phyloP scores from a whole-genome alignment of 352 stramenopile genomes.

The Phytopythium boreale region DNA sequence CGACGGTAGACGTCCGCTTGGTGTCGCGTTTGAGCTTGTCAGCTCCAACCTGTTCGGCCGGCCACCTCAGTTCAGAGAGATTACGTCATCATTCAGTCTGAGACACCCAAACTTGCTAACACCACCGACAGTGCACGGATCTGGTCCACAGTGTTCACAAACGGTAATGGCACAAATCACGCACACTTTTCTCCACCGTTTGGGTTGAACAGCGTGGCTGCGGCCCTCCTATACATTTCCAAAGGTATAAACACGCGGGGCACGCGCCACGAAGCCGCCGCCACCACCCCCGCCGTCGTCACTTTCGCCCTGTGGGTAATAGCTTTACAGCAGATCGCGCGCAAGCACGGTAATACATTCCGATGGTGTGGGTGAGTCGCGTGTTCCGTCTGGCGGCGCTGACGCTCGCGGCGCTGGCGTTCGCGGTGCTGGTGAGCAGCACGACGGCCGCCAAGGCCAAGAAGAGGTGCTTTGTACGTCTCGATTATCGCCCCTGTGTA shows the following conservation, averaged over 20 bases:
- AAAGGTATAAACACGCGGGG: neutral
- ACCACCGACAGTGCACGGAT: neutral
- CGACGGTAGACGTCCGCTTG: too few relatives aligned
- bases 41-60: too few relatives aligned
- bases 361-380: neutral
- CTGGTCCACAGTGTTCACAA: neutral
- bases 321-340: too few relatives aligned
- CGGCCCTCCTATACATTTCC: conserved; percentile 1
- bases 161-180: neutral
- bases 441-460: conserved; percentile 23
- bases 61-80: too few relatives aligned
- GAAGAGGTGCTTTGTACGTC: conserved; percentile 43
- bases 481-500: neutral
- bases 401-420: conserved; percentile 26
- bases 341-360: neutral
- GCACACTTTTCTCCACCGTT: neutral
- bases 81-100: too few relatives aligned
- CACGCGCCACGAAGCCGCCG: neutral
- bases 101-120: neutral
- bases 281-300: too few relatives aligned
- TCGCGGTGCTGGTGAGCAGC: conserved; percentile 19
- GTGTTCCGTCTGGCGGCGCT: conserved; percentile 15
- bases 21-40: too few relatives aligned
- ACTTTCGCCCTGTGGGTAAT: too few relatives aligned
- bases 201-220: neutral